Base-by-base conservation (phyloP, 2,329 filamentous ascomycete genomes). In the Fusarium dlaminii region DNA sequence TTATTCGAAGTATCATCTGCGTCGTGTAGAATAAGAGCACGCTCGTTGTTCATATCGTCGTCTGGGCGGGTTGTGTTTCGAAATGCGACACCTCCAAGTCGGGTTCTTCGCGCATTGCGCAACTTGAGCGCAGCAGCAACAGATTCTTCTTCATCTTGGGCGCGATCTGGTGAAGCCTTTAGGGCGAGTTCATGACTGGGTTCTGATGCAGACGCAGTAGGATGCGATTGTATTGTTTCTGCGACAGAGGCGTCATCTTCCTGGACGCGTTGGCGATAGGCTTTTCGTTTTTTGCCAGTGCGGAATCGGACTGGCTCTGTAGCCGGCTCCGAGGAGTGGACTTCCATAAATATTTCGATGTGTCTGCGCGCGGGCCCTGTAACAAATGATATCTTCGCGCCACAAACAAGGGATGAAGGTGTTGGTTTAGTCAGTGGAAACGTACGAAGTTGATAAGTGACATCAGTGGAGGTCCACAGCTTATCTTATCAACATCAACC, bases 221-320 rank as follows among this genome's bases (percentile, higher is more conserved):
- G 36, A 51, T 64, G 40, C 32, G 58, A 37, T 37, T 39, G 40
- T 39, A 30, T 66, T 60, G 43, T 54, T 52, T 63, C 51, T 58
- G 27, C 32, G n/a, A 70, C 32, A 29, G 55, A 59, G 15, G 62
- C 72, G 42, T 77, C 78, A 58, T 81, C 78, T 45, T 81, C 79
- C 55, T 81, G 78, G 78, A 80, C 73, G 71, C 88, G 87, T 71
- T 89, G 88, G 52, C 90, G 86, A 72, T 90, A 89, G 10, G 84
- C 82, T 78, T 91, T 91, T 79, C 89, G 86, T 81, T 90, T 91
- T 80, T 90, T 91, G 68, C 84, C 78, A 36, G 82, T 84, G 43
- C 89, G 88, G 74, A 92, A 92, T 37, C 88, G 81, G 39, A 90
- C 80, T 18, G 82, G 80, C 51, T 78, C 74, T 55, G 63, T n/a